These are phyloP conservation scores for Blastobotrys americana DNA, from an alignment of 805 yeast genomes.

Conservation along the genomic window DNA sequence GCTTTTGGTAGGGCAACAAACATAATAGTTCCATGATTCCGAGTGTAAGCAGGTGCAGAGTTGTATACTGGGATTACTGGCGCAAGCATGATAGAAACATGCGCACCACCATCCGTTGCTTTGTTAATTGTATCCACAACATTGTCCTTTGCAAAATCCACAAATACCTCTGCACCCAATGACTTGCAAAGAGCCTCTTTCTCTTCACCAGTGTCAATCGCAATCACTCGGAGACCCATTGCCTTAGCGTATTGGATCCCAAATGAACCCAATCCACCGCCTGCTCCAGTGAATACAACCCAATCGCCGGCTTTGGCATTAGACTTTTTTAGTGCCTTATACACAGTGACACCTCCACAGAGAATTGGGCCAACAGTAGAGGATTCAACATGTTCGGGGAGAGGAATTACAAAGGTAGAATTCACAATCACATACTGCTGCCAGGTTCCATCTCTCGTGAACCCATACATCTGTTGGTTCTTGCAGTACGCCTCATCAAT, in stretches of 20 bases:
- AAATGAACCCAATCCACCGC: constrained; percentile 54
- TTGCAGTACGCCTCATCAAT: constrained; percentile 46
- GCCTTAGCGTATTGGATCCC: constrained; percentile 55
- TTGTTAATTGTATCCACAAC: constrained; percentile 21
- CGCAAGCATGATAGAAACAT: constrained; percentile 20
- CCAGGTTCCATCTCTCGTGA: constrained; percentile 56
- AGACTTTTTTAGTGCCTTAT: constrained; percentile 52
- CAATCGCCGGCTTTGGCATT: constrained; percentile 45
- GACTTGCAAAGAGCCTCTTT: constrained; percentile 40
- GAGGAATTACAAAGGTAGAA: constrained; percentile 37
- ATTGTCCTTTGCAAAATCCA: constrained; percentile 39
- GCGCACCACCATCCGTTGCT: constrained; percentile 24
- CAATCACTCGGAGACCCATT: constrained; percentile 50
- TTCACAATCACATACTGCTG: constrained; percentile 44
- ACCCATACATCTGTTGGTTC: constrained; percentile 63
- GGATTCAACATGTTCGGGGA: constrained; percentile 25
- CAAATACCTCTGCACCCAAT: constrained; percentile 48
- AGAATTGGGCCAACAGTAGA: constrained; percentile 43
- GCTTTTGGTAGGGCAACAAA: constrained; percentile 22
- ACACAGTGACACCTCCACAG: constrained; percentile 59
- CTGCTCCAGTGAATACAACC: constrained; percentile 56
- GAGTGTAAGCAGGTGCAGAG: constrained; percentile 16
- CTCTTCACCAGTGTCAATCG: constrained; percentile 50
- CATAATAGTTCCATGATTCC: constrained; percentile 21
- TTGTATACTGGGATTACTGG: constrained; percentile 14